Evolutionary conservation across 331 rosid species (phyloP).

Genomic region (Arachis monticola): DNA sequence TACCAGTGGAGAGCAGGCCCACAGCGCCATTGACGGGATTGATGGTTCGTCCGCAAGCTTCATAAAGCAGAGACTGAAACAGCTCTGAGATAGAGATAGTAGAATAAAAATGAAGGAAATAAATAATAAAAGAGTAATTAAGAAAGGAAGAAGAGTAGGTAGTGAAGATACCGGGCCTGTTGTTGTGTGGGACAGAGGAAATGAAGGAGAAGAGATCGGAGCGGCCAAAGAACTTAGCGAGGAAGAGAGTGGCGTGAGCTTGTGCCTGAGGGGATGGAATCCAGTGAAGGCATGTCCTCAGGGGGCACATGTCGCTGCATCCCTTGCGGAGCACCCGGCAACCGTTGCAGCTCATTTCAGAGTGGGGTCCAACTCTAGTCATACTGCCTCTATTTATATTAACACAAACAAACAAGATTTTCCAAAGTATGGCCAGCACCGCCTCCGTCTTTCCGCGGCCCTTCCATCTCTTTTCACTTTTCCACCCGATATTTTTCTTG

Average conservation of each 20-base stretch:
- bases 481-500: too few relatives aligned
- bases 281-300: constrained; percentile 64
- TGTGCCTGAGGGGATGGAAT: constrained; percentile 67
- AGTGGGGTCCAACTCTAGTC: too few relatives aligned
- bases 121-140: too few relatives aligned
- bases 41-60: constrained; percentile 76
- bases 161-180: constrained; percentile 43
- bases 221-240: constrained; percentile 84
- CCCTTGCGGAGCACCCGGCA: constrained; percentile 81
- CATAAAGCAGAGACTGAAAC: constrained; percentile 72
- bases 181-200: constrained; percentile 61
- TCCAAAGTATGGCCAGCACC: too few relatives aligned
- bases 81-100: constrained; percentile 41
- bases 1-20: constrained; percentile 61
- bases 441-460: too few relatives aligned
- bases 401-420: too few relatives aligned
- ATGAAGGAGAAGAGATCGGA: constrained; percentile 65
- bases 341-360: constrained; percentile 75
- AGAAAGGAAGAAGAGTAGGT: too few relatives aligned
- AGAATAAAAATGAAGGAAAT: too few relatives aligned
- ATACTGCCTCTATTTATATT: too few relatives aligned
- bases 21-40: constrained; percentile 79
- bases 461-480: too few relatives aligned
- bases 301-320: constrained; percentile 62
- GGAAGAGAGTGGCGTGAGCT: constrained; percentile 69